Evolutionary conservation across 2,329 filamentous ascomycete genomes (phyloP).

Genomic region (Alternaria infectoria): DNA sequence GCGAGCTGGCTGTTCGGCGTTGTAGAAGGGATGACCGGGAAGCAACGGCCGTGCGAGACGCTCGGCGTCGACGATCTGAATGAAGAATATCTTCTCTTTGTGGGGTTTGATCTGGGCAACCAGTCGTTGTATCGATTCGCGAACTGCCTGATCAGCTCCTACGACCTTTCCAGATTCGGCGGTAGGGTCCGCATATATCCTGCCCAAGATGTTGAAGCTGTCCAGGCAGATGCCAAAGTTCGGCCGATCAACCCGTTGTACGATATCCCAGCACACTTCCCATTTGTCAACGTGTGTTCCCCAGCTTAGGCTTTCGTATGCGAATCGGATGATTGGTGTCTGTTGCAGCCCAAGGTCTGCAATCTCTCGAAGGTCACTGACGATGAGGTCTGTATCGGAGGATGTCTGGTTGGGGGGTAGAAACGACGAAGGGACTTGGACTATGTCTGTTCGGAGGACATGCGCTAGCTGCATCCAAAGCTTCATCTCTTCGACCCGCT

Average conservation of each 20-base stretch:
- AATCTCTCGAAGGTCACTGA: conserved; percentile 66
- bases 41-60: conserved; percentile 64
- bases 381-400: conserved; percentile 62
- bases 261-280: conserved; percentile 74
- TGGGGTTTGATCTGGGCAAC: conserved; percentile 59
- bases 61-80: conserved; percentile 79
- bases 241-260: conserved; percentile 66
- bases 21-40: conserved; percentile 64
- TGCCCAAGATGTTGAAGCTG: conserved; percentile 77
- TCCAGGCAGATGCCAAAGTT: conserved; percentile 82
- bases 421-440: conserved; percentile 77
- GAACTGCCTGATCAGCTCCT: conserved; percentile 63
- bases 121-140: conserved; percentile 62
- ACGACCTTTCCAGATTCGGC: conserved; percentile 57
- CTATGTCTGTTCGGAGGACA: conserved; percentile 71
- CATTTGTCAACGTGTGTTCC: conserved; percentile 73
- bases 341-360: conserved; percentile 70
- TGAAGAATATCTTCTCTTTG: conserved; percentile 71
- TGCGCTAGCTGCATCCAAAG: conserved; percentile 73
- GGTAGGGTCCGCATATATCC: conserved; percentile 73
- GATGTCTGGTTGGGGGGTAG: conserved; percentile 61
- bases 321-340: conserved; percentile 67
- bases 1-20: conserved; percentile 62
- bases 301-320: conserved; percentile 77
- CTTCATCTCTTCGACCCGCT: conserved; percentile 66